phyloP scores from a whole-genome alignment of 2,329 filamentous ascomycete genomes.

The Aspergillus sp. region DNA sequence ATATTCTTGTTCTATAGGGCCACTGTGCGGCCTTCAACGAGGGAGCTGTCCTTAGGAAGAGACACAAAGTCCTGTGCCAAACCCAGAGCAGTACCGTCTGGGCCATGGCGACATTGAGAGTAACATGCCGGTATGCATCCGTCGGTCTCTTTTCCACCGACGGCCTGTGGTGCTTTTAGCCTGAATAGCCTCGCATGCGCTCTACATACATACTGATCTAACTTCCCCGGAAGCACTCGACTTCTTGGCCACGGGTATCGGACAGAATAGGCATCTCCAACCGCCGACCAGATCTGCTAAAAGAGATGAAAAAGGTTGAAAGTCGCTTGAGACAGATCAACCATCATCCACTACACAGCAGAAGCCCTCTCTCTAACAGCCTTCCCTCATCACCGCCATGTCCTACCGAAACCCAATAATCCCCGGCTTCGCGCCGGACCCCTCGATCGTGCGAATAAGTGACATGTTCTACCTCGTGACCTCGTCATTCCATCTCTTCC shows the following conservation, averaged over 20 bases:
- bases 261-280: neutral
- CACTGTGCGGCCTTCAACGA: too few relatives aligned
- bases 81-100: neutral
- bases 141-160: neutral
- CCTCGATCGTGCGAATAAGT: neutral
- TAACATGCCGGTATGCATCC: neutral
- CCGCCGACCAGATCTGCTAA: neutral
- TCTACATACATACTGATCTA: neutral
- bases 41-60: too few relatives aligned
- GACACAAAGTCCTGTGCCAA: too few relatives aligned
- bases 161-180: neutral
- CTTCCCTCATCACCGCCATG: neutral
- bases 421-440: slow-evolving; percentile 8
- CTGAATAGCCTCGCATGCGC: neutral
- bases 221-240: too few relatives aligned
- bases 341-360: neutral
- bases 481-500: slow-evolving; percentile 3
- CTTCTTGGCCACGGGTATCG: too few relatives aligned
- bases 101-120: too few relatives aligned
- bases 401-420: slow-evolving; percentile 4
- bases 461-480: slow-evolving; percentile 7
- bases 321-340: neutral
- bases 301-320: neutral
- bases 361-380: neutral
- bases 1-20: too few relatives aligned